A percentile compares a stretch with the other conserved stretches of the same genome.
These are phyloP conservation scores for Termitomyces sp. DNA, from an alignment of 768 basidiomycete species.

Conservation along the genomic window DNA sequence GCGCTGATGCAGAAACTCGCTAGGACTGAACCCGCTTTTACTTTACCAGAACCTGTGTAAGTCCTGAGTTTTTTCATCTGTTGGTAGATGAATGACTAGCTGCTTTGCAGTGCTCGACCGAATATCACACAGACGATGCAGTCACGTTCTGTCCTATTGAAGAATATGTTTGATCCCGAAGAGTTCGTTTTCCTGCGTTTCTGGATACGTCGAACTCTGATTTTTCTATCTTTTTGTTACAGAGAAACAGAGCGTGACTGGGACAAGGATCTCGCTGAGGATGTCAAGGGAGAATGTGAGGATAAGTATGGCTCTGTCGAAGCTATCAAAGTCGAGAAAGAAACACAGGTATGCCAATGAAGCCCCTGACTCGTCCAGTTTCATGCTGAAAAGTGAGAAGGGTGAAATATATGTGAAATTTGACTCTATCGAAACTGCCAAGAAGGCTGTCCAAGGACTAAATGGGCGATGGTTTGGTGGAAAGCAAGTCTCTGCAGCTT, in stretches of 20 bases:
- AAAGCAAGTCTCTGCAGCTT: conserved; percentile 79
- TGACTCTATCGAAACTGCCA: conserved; percentile 70
- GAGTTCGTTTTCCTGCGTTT: conserved; percentile 55
- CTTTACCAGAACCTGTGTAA: conserved; percentile 60
- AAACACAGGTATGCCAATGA: conserved; percentile 64
- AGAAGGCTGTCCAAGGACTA: conserved; percentile 82
- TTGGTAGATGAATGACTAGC: conserved; percentile 12
- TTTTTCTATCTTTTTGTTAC: conserved; percentile 1
- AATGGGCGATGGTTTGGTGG: conserved; percentile 98
- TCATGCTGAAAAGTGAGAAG: conserved; percentile 33
- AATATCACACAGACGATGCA: conserved; percentile 83
- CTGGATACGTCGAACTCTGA: neutral
- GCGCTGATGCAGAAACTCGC: conserved; percentile 99
- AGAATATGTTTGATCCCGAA: conserved; percentile 98
- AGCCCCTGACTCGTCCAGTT: neutral
- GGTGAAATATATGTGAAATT: conserved; percentile 99
- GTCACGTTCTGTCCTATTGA: conserved; percentile 84
- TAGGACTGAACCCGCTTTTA: conserved; percentile 72
- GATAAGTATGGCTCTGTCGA: conserved; percentile 84
- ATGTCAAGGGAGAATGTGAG: conserved; percentile 94
- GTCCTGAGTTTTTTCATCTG: conserved; percentile 17
- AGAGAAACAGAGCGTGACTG: conserved; percentile 96
- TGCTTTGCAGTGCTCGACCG: conserved; percentile 54
- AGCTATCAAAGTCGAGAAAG: conserved; percentile 90
- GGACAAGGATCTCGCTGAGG: conserved; percentile 95